phyloP scores from a whole-genome alignment of 2,329 filamentous ascomycete genomes.

The Ilyonectria sp. region DNA sequence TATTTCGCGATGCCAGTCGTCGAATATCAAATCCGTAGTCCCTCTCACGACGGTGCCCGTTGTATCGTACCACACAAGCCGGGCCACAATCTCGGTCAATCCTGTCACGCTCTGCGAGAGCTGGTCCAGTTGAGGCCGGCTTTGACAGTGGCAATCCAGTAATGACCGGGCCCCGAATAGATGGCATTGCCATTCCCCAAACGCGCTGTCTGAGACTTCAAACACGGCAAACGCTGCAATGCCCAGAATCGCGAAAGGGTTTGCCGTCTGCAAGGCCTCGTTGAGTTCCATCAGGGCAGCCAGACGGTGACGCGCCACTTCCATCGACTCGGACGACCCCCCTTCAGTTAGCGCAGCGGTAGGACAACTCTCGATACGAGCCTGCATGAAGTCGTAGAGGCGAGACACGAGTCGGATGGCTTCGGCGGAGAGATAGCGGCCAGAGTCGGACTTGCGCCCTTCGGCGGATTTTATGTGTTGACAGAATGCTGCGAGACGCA shows the following conservation, averaged over 20 bases:
- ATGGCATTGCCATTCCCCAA: slow-evolving; percentile 57
- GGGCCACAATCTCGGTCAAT: slow-evolving; percentile 55
- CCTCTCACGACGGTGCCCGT: slow-evolving; percentile 48
- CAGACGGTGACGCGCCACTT: slow-evolving; percentile 46
- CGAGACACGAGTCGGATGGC: slow-evolving; percentile 45
- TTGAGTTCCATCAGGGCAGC: slow-evolving; percentile 56
- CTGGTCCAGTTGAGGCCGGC: slow-evolving; percentile 51
- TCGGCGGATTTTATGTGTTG: slow-evolving; percentile 44
- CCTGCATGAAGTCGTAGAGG: slow-evolving; percentile 46
- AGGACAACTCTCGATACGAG: slow-evolving; percentile 39
- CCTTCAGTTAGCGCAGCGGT: slow-evolving; percentile 3
- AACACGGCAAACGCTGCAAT: slow-evolving; percentile 62
- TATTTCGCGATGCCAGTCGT: slow-evolving; percentile 58
- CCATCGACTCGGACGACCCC: slow-evolving; percentile 32
- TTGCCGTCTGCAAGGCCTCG: slow-evolving; percentile 55
- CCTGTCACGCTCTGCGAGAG: slow-evolving; percentile 54
- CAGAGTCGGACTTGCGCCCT: slow-evolving; percentile 8
- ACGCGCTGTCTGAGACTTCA: slow-evolving; percentile 59
- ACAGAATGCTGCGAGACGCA: slow-evolving; percentile 43
- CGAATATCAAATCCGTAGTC: slow-evolving; percentile 52
- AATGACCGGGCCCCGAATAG: slow-evolving; percentile 57
- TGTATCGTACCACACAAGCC: slow-evolving; percentile 59
- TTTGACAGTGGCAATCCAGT: slow-evolving; percentile 57
- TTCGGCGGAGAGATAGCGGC: slow-evolving; percentile 35
- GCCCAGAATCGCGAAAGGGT: slow-evolving; percentile 59